Conservation (phyloP, 148 eudicot genomes). For the Polygonum aviculare region DNA sequence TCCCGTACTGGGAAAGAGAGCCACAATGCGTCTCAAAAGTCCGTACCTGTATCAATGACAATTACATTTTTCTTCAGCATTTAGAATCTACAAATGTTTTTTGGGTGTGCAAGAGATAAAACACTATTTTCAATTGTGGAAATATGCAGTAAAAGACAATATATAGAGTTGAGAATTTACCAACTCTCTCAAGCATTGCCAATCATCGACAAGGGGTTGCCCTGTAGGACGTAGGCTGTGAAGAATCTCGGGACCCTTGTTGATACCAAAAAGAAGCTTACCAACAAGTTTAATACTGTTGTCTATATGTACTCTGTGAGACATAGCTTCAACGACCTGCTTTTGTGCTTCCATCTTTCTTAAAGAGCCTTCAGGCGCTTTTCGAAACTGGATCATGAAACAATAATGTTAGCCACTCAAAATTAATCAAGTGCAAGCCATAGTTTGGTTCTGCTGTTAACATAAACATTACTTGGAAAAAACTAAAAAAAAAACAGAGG, state of each 20-base stretch:
- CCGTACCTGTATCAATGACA: constrained; percentile 44
- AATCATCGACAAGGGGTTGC: constrained; percentile 87
- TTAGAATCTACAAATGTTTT: background rate
- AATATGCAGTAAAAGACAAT: background rate
- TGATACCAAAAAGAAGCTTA: constrained; percentile 84
- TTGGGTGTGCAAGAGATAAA: background rate
- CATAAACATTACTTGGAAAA: background rate
- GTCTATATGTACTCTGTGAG: constrained; percentile 84
- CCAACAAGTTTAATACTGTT: constrained; percentile 66
- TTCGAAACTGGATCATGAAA: constrained; percentile 48
- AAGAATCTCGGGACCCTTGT: constrained; percentile 55
- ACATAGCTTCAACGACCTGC: constrained; percentile 72
- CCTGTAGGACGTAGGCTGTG: constrained; percentile 56
- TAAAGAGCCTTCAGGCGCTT: constrained; percentile 84
- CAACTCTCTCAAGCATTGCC: constrained; percentile 73
- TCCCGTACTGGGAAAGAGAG: constrained; percentile 82
- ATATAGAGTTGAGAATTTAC: constrained; percentile 24
- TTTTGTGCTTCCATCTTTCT: constrained; percentile 72
- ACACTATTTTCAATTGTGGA: background rate
- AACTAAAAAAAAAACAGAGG: background rate
- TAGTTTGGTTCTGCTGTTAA: background rate
- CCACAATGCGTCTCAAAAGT: constrained; percentile 86
- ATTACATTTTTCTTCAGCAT: background rate
- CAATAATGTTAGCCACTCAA: background rate
- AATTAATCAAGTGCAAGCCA: background rate